Evolutionary conservation across 208 protist genomes (phyloP).

Genomic region (Polymyxa betae): DNA sequence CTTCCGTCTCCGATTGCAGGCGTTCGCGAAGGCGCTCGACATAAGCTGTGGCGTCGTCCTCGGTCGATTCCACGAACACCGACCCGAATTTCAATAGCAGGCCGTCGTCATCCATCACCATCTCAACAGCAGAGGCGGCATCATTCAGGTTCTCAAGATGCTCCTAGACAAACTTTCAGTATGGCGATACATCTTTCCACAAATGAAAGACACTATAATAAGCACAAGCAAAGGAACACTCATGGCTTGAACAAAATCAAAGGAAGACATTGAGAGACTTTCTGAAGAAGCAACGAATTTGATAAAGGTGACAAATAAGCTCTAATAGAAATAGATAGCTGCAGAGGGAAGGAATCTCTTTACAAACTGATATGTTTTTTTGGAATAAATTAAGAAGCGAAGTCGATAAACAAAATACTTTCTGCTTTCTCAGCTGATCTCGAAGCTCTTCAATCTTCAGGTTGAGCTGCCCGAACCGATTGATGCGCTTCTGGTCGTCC

Average conservation of each 20-base stretch:
- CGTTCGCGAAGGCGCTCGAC: neutral
- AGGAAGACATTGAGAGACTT: no score
- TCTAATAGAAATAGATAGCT: no score
- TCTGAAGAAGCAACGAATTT: no score
- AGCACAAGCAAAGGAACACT: no score
- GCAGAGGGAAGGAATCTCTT: no score
- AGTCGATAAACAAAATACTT: neutral
- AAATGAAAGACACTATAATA: no score
- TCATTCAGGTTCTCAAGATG: conserved; percentile 1
- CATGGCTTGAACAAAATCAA: no score
- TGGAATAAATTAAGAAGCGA: neutral
- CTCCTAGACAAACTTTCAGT: neutral
- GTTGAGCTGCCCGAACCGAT: conserved; percentile 42
- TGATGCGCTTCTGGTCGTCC: conserved; percentile 48
- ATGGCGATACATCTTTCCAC: neutral
- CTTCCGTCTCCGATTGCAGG: neutral
- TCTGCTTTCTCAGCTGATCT: neutral
- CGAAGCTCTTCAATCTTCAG: conserved; percentile 1
- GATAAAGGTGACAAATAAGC: no score
- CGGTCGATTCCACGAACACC: neutral
- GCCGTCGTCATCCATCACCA: conserved; percentile 20
- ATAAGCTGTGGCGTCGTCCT: neutral
- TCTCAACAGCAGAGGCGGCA: neutral
- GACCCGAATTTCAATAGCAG: neutral
- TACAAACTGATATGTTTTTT: no score